Evolutionary conservation across 2,329 filamentous ascomycete species (phyloP).

Genomic region (Colletotrichum destructivum): DNA sequence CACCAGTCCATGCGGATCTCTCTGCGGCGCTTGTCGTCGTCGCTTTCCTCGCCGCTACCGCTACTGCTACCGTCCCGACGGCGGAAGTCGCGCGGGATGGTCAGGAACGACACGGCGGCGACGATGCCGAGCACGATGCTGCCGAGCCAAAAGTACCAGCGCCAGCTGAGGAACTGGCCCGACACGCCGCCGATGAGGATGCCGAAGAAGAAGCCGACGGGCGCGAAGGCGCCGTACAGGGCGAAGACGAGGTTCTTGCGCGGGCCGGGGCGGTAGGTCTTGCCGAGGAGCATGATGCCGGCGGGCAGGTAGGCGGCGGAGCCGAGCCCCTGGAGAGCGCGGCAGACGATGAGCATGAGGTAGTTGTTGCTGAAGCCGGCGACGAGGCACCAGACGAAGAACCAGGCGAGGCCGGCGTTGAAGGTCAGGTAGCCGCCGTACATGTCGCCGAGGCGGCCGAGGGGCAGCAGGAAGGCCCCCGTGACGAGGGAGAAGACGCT

Average conservation of each 20-base stretch:
- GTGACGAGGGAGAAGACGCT: slow-evolving; percentile 73
- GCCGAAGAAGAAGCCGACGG: slow-evolving; percentile 73
- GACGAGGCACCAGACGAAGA: slow-evolving; percentile 77
- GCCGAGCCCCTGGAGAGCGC: slow-evolving; percentile 82
- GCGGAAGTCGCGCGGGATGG: slow-evolving; percentile 55
- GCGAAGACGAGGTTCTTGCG: slow-evolving; percentile 78
- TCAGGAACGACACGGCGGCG: slow-evolving; percentile 59
- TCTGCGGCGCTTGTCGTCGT: slow-evolving; percentile 40
- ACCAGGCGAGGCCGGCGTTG: slow-evolving; percentile 73
- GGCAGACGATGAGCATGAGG: slow-evolving; percentile 80
- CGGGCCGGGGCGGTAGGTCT: slow-evolving; percentile 78
- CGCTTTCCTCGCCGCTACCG: too few species aligned
- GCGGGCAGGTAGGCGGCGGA: slow-evolving; percentile 81
- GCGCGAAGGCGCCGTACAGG: slow-evolving; percentile 71
- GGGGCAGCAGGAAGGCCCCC: slow-evolving; percentile 73
- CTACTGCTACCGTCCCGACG: too few species aligned
- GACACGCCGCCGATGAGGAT: slow-evolving; percentile 77
- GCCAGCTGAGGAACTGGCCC: slow-evolving; percentile 73
- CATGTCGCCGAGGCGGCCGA: slow-evolving; percentile 74
- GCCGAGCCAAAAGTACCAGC: slow-evolving; percentile 81
- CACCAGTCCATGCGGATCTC: slow-evolving; percentile 71
- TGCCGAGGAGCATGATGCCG: slow-evolving; percentile 78
- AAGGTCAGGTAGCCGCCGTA: slow-evolving; percentile 75
- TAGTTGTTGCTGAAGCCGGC: slow-evolving; percentile 79
- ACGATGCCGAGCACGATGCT: slow-evolving; percentile 59